Conservation (phyloP, 2,329 filamentous ascomycete genomes). For the Aspergillus uvarum region DNA sequence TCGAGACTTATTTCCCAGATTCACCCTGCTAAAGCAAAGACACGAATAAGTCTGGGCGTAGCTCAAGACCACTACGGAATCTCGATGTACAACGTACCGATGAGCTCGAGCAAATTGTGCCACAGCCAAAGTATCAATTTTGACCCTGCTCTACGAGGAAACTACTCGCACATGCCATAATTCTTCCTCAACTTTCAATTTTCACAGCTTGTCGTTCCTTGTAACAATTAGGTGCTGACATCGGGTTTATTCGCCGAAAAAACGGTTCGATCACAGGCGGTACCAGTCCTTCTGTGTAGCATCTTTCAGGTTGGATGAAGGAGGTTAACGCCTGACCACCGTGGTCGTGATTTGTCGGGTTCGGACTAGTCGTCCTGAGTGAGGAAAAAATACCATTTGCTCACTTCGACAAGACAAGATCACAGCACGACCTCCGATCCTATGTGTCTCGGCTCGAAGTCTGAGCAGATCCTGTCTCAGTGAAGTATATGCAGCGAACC, state of each 20-base stretch:
- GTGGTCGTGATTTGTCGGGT: not conserved
- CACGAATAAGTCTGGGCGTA: too few relatives aligned
- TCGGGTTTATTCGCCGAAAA: not conserved
- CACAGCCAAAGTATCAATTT: not conserved
- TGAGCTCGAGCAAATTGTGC: not conserved
- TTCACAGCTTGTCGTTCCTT: not conserved
- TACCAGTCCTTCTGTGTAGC: not conserved
- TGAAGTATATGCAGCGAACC: not conserved
- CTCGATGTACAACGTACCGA: too few relatives aligned
- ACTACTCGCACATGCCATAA: not conserved
- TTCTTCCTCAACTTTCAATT: not conserved
- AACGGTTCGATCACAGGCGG: not conserved
- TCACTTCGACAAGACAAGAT: not conserved
- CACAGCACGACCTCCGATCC: not conserved
- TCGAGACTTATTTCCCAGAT: too few relatives aligned
- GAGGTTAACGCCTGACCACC: too few relatives aligned
- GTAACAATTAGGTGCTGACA: slow-evolving; percentile 1
- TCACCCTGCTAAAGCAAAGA: too few relatives aligned
- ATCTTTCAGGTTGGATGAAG: not conserved
- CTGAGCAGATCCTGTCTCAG: not conserved
- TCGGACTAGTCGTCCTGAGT: not conserved
- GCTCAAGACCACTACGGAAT: too few relatives aligned
- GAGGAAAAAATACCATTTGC: not conserved
- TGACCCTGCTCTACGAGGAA: not conserved
- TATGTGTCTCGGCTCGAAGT: not conserved